phyloP scores from a whole-genome alignment of 768 basidiomycete species.

The Phylloporus arenicola region DNA sequence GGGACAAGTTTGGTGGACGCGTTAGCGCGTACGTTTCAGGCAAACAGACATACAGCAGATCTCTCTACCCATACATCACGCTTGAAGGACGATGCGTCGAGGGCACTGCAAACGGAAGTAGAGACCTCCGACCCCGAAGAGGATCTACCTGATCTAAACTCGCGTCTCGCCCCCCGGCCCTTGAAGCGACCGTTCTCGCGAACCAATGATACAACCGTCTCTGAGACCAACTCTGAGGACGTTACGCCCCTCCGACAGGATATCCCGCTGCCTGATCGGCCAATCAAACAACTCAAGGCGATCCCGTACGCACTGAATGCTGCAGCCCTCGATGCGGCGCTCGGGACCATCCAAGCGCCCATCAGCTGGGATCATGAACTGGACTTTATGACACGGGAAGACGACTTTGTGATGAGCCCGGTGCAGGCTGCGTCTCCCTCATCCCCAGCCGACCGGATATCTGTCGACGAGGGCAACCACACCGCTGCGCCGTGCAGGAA shows the following conservation, averaged over 20 bases:
- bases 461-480: neutral
- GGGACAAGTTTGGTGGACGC: slow-evolving; percentile 19
- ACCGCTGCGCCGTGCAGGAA: neutral
- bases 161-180: slow-evolving; percentile 9
- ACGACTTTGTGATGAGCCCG: neutral
- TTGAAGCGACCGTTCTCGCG: slow-evolving; percentile 1
- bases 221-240: slow-evolving; percentile 16
- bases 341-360: slow-evolving; percentile 20
- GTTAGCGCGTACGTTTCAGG: slow-evolving; percentile 22
- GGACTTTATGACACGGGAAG: slow-evolving; percentile 5
- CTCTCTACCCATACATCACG: neutral
- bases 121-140: slow-evolving; percentile 23
- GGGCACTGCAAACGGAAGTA: slow-evolving; percentile 12
- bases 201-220: neutral
- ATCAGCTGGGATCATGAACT: slow-evolving; percentile 15
- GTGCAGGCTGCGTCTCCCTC: neutral
- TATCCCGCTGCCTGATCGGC: slow-evolving; percentile 4
- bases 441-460: neutral
- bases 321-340: slow-evolving; percentile 16
- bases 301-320: slow-evolving; percentile 19
- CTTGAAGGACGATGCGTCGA: neutral
- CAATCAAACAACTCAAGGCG: slow-evolving; percentile 15
- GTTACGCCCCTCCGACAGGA: neutral
- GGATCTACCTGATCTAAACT: slow-evolving; percentile 8
- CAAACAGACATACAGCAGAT: slow-evolving; percentile 15